These are phyloP conservation scores for Lachnellula cervina DNA, from an alignment of 2,329 filamentous ascomycete genomes.

Conservation along the genomic window DNA sequence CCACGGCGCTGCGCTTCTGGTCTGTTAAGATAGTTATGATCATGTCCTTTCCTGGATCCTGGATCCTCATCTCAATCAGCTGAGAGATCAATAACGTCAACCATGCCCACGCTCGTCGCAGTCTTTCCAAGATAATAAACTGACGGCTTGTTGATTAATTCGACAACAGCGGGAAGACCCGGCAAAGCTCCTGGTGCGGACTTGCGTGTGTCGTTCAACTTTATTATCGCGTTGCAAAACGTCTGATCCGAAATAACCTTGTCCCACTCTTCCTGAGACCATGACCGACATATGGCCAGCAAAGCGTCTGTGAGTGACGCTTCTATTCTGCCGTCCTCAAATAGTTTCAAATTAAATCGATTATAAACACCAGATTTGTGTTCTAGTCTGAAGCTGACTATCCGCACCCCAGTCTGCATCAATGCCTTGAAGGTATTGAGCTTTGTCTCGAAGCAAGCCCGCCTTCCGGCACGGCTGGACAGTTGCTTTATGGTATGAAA, in stretches of 20 bases:
- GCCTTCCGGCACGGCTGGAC: background rate
- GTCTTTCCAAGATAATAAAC: background rate
- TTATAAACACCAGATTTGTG: background rate
- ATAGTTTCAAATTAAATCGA: background rate
- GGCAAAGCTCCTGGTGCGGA: background rate
- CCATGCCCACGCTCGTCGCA: background rate
- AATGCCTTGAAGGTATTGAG: slow-evolving; percentile 9
- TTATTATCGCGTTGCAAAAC: background rate
- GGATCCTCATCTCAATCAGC: background rate
- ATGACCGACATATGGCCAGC: background rate
- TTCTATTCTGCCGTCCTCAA: background rate
- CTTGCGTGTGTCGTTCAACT: background rate
- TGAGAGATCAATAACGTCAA: slow-evolving; percentile 4
- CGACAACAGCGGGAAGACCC: background rate
- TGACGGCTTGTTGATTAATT: slow-evolving; percentile 1
- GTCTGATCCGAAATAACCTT: background rate
- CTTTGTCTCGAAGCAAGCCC: slow-evolving; percentile 6
- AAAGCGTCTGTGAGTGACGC: background rate
- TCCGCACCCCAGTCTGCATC: slow-evolving; percentile 6
- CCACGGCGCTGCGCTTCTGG: too few relatives aligned
- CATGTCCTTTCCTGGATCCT: too few relatives aligned
- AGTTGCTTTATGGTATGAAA: slow-evolving; percentile 1
- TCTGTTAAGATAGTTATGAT: too few relatives aligned
- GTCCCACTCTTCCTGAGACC: background rate
- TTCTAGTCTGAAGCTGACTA: background rate